Base-by-base conservation (phyloP, 805 yeast genomes). In the Brettanomyces custersianus region DNA sequence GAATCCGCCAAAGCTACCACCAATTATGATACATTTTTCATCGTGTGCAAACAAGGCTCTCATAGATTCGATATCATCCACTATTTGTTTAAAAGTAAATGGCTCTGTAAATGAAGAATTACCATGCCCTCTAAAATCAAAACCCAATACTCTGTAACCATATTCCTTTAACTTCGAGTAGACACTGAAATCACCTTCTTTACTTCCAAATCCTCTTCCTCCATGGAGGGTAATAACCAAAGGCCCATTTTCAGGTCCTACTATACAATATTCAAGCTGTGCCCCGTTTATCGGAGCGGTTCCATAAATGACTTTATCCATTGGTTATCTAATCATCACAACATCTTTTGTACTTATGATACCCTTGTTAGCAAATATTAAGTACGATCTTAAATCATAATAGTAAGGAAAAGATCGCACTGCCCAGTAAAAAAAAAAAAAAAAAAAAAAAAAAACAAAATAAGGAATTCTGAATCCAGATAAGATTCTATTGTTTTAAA, bases 1-100 rank as follows among this genome's bases (percentile, higher is more conserved):
- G 33, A 49, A 49, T 7, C 52, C 50, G 7, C 54, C 54, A 40
- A 49, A 49, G 28, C 50, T 45, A 13, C 54, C 54, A 1, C 54
- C 54, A 18, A 47, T 46, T 10, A 49, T 27, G 24, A 49, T 41
- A 19, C 44, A 40, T 26, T 41, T 40, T 4, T 40, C 40, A 17
- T 38, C 37, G 10, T 22, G 10, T n/a, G 31, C 20, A 21, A 48
- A 42, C 18, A 39, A 41, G 11, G 28, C 15, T 4, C 51, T 27
- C 6, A 48, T 34, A 4, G 39, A 42, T n/a, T 48, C 53, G 18
- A 45, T 45, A 34, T 48, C 53, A 7, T 48, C 47, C 9, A 47
- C 51, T 17, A 48, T 37, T 34, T 48, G 51, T 1, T 36, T 16
- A 29, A 48, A 48, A 0, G 51, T 48, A 18, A 47, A 48, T 4